Conservation (phyloP, 805 yeast genomes). For the Lipomyces kockii region DNA sequence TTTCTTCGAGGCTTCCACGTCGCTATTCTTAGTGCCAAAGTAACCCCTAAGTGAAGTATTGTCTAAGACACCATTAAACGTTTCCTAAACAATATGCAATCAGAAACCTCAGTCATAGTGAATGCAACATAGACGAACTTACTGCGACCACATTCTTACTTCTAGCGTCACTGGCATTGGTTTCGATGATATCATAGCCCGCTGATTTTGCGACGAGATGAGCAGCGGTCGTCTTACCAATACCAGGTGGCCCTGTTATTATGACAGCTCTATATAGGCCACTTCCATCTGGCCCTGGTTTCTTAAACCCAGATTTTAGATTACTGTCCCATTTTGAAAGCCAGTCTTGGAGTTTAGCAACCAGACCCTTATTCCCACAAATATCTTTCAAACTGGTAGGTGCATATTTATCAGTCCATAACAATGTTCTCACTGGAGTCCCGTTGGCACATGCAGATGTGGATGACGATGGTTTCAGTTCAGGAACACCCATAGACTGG, state of each 20-base stretch:
- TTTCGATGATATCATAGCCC: conserved; percentile 80
- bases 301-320: conserved; percentile 59
- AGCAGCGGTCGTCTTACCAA: conserved; percentile 90
- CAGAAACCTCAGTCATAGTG: background rate
- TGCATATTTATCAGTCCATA: conserved; percentile 95
- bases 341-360: conserved; percentile 73
- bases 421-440: conserved; percentile 40
- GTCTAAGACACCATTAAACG: conserved; percentile 70
- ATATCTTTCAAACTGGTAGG: conserved; percentile 76
- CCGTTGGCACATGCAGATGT: background rate
- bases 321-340: conserved; percentile 70
- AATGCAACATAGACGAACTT: background rate
- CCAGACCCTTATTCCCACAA: conserved; percentile 87
- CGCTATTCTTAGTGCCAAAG: conserved; percentile 51
- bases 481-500: conserved; percentile 49
- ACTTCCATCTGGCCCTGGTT: conserved; percentile 64
- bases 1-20: conserved; percentile 46
- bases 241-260: conserved; percentile 91
- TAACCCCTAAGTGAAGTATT: conserved; percentile 85
- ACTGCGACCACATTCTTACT: conserved; percentile 73
- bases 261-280: conserved; percentile 80
- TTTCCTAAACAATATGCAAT: conserved; percentile 43
- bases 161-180: conserved; percentile 89
- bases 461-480: conserved; percentile 2
- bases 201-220: conserved; percentile 80